Base-by-base conservation (phyloP, 2,329 filamentous ascomycete genomes). In the Aspergillus aculeatus region DNA sequence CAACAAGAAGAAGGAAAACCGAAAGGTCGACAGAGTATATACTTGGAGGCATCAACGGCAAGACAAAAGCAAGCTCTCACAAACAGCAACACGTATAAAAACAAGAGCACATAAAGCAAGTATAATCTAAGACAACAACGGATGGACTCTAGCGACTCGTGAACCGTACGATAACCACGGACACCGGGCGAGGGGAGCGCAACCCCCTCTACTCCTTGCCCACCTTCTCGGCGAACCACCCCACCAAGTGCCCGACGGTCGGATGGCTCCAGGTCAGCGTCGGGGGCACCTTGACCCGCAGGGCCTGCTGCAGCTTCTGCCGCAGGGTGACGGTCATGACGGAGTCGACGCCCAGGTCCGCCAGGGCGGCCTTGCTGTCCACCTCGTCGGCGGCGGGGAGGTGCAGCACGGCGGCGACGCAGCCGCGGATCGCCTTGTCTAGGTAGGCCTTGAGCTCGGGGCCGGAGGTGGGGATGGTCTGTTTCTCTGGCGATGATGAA, bases 231-330 rank as follows among this genome's bases (percentile, higher is more conserved):
- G 38, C 38, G 16, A 44, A 44, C 38, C 38, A 44, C 2, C 38
- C 38, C 38, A 75, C 71, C 48, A 80, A 56, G 64, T 75, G 73
- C 3, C 58, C 63, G 1, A 78, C 71, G n/a, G 78, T 79, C 2
- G 77, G 78, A 61, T 73, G 68, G 53, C 68, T 76, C 78, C 78
- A 80, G 1, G 70, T 72, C 54, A 80, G 62, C 4, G 76, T 79
- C 7, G 74, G 76, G 19, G 76, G 75, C 19, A 78, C 70, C 51
- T 72, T 75, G 7, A 78, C 58, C 14, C 68, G 66, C 29, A 78
- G 61, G 4, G 62, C 62, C 38, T 66, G 69, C 65, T 77, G 74
- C 38, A 80, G 62, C 62, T 75, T 68, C 47, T 66, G 64, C 23
- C 77, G 66, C 55, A 79, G 60, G 5, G 64, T 64, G 19, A 77